phyloP scores from a whole-genome alignment of 202 grass and related monocot species.

The Dendrocalamus latiflorus region DNA sequence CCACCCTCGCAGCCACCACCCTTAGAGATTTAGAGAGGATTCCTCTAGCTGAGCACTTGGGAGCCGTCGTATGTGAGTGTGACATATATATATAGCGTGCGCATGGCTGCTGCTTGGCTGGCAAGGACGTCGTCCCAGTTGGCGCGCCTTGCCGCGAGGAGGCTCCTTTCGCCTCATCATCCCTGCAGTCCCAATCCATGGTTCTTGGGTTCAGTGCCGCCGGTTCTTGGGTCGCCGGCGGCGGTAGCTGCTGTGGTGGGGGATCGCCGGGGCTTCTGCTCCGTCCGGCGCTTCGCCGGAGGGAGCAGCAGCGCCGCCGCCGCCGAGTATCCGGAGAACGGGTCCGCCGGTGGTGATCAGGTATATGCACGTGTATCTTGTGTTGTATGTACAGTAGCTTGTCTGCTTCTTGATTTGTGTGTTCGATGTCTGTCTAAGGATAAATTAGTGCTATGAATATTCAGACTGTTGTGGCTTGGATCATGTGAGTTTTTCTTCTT shows the following conservation, averaged over 20 bases:
- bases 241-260: background rate
- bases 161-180: background rate
- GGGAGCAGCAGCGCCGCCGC: constrained; percentile 7
- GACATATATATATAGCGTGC: background rate
- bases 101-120: background rate
- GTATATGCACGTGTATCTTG: background rate
- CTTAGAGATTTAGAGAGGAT: background rate
- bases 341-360: constrained; percentile 8
- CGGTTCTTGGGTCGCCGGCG: background rate
- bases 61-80: background rate
- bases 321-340: constrained; percentile 32
- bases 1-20: background rate
- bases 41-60: background rate
- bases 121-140: constrained; percentile 18
- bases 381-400: background rate
- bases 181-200: background rate
- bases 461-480: background rate
- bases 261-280: constrained; percentile 27
- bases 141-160: constrained; percentile 17
- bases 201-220: background rate
- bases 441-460: background rate
- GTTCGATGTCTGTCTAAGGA: background rate
- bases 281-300: constrained; percentile 27
- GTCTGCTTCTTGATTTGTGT: background rate
- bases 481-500: background rate